Evolutionary conservation across 805 yeast species (phyloP), one percentile per base, ranked within the genome.

Genomic region (Candida maris): DNA sequence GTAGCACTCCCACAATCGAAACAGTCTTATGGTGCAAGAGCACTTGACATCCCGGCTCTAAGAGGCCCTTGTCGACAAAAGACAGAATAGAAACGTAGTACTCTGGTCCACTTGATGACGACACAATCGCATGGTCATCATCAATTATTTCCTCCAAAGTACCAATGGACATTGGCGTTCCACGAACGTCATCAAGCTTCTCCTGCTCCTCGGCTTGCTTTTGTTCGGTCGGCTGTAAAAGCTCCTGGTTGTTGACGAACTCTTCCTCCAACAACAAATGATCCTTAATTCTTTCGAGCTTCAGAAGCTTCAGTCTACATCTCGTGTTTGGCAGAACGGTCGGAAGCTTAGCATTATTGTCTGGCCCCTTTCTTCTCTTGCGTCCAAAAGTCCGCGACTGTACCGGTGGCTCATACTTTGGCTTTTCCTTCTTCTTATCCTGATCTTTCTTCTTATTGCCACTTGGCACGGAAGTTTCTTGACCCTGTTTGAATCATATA

Each of bases 341-440:
- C 4, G 98, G 98, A 45, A 93, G 73, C 35, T 55, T 57, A 12
- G 55, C 58, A 28, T 81, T 86, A 18, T 94, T 84, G 37, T 86
- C 85, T 35, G 93, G 95, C 6, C 96, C 96, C 71, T 82, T 87
- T 71, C 93, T 80, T 69, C 85, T 85, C 75, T 87, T 89, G 62
- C 86, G 84, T 39, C 96, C 96, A 54, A 87, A 84, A 48, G 89
- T 80, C 32, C 48, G 48, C 5, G 96, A 82, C 64, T 91, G 94
- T 43, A 91, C 97, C 12, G 98, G 98, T 23, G 98, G 97, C 65
- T 93, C 98, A 64, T 91, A 93, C 70, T 89, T 91, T 56, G 97
- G 97, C 65, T 91, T 89, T 54, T 85, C 85, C 48, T 81, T 79
- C 67, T 81, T 81, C 59, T 60, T 59, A 35, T 62, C 66, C 34